Conservation (phyloP, 2,329 filamentous ascomycete genomes). For the Cadophora sp. region DNA sequence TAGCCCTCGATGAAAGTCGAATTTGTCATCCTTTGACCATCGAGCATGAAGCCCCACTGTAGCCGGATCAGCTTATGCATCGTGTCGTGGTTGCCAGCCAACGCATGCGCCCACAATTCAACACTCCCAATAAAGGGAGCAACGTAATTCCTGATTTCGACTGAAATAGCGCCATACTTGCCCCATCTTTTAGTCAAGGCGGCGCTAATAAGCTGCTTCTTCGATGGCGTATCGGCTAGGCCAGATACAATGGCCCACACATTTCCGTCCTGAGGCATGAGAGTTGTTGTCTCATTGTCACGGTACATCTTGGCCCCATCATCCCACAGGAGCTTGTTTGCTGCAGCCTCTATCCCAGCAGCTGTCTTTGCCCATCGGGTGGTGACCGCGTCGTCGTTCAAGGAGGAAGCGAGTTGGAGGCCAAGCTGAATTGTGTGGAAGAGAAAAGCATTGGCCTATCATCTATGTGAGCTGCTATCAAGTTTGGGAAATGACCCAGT, state of each 20-base stretch:
- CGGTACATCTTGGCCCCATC: conserved; percentile 51
- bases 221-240: conserved; percentile 41
- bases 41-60: conserved; percentile 54
- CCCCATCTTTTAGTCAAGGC: conserved; percentile 32
- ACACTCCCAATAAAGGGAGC: conserved; percentile 55
- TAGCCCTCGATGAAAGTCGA: conserved; percentile 47
- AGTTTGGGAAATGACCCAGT: conserved; percentile 18
- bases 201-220: conserved; percentile 47
- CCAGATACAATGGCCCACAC: conserved; percentile 53
- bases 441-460: no score
- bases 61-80: conserved; percentile 57
- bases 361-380: conserved; percentile 8
- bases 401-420: no score
- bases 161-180: conserved; percentile 53
- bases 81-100: conserved; percentile 52
- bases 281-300: conserved; percentile 60
- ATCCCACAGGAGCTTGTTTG: conserved; percentile 41
- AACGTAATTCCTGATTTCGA: conserved; percentile 55
- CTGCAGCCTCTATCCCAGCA: conserved; percentile 16
- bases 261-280: conserved; percentile 66
- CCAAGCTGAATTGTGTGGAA: no score
- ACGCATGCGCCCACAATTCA: conserved; percentile 53
- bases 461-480: no score
- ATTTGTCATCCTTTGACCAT: conserved; percentile 47
- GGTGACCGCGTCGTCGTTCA: no score